Conservation (phyloP, 257 asterid genomes). For the Solanum etuberosum region DNA sequence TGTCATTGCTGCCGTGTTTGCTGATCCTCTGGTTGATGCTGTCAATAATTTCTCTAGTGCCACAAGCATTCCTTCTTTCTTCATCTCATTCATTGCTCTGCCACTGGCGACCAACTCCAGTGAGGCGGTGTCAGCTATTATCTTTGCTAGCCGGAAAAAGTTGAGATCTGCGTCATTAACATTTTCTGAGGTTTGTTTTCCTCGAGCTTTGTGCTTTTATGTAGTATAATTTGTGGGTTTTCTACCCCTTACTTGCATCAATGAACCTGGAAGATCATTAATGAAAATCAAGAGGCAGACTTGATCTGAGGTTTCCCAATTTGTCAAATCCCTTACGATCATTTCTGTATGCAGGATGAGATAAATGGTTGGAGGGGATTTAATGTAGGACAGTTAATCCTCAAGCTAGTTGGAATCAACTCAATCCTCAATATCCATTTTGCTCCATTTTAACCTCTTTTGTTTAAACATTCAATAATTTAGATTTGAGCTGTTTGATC, state of each 20-base stretch:
- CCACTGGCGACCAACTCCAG: slow-evolving; percentile 96
- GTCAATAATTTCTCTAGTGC: slow-evolving; percentile 78
- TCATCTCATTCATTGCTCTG: slow-evolving; percentile 74
- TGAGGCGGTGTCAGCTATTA: slow-evolving; percentile 86
- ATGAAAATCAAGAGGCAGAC: neutral
- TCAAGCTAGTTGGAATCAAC: neutral
- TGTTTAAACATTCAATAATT: neutral
- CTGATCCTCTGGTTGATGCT: slow-evolving; percentile 89
- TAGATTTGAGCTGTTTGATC: neutral
- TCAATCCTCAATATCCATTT: neutral
- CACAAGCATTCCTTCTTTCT: slow-evolving; percentile 74
- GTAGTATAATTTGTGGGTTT: neutral
- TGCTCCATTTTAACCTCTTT: neutral
- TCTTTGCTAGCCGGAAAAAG: slow-evolving; percentile 77
- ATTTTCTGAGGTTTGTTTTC: slow-evolving; percentile 69
- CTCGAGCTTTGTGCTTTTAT: neutral
- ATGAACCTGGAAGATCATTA: neutral
- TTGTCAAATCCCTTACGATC: neutral
- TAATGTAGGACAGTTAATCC: neutral
- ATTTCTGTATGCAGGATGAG: neutral
- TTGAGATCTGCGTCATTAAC: slow-evolving; percentile 74
- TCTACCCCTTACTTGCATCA: neutral
- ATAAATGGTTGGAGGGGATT: neutral
- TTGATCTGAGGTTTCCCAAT: neutral
- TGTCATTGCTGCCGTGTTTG: slow-evolving; percentile 79